These are phyloP conservation scores for Aspergillus ellipticus DNA, from an alignment of 495 filamentous ascomycete species.

Conservation along the genomic window DNA sequence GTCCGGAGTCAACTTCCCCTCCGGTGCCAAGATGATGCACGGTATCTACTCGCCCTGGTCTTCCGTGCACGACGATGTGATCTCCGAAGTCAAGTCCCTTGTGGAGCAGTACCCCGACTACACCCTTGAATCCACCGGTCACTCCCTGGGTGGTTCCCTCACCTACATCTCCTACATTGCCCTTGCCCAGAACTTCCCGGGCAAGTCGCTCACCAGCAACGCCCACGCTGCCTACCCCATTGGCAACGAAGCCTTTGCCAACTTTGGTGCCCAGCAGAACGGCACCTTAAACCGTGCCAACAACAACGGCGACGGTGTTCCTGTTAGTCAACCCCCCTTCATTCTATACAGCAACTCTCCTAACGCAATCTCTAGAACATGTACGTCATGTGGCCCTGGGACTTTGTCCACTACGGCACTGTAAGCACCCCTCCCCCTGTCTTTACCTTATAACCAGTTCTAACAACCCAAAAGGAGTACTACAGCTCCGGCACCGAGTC, in stretches of 20 bases:
- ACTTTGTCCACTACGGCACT: constrained; percentile 29
- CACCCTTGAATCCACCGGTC: constrained; percentile 30
- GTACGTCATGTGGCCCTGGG: constrained; percentile 25
- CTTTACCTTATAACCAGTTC: neutral
- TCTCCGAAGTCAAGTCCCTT: constrained; percentile 26
- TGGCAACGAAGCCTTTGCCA: constrained; percentile 30
- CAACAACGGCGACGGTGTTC: constrained; percentile 30
- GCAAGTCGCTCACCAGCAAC: constrained; percentile 27
- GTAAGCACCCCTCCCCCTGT: constrained; percentile 13
- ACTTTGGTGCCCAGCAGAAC: constrained; percentile 22
- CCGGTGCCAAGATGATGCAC: constrained; percentile 27
- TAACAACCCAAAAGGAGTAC: constrained; percentile 24
- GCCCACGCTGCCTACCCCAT: constrained; percentile 35
- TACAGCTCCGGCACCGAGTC: constrained; percentile 27
- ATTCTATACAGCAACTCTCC: neutral
- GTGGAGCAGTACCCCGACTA: constrained; percentile 27
- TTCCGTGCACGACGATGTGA: constrained; percentile 27
- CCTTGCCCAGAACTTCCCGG: constrained; percentile 30
- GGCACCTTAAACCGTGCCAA: constrained; percentile 31
- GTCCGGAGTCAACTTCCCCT: constrained; percentile 30
- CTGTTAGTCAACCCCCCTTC: constrained; percentile 13
- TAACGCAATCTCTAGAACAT: constrained; percentile 24
- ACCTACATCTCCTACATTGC: constrained; percentile 35
- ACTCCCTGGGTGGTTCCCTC: constrained; percentile 32
- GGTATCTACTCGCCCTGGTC: constrained; percentile 29